These are phyloP conservation scores for Posidonia oceanica DNA, from an alignment of 116 monocot genomes.

Conservation along the genomic window DNA sequence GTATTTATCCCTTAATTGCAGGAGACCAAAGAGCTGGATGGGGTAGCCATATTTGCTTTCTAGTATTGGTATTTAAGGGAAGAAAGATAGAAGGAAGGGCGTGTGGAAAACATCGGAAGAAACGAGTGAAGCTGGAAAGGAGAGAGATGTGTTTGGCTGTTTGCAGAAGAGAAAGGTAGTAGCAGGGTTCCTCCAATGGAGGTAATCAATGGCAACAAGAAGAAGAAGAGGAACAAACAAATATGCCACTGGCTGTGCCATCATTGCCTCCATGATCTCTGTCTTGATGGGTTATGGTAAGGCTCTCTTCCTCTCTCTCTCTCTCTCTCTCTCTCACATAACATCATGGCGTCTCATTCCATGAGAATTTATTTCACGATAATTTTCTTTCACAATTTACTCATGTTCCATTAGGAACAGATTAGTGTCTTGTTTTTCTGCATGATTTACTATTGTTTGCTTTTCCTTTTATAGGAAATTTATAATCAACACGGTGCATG, in stretches of 20 bases:
- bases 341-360: too few species aligned
- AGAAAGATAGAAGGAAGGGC: background rate
- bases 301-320: background rate
- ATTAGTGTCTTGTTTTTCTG: too few species aligned
- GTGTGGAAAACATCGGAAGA: background rate
- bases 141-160: background rate
- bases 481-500: too few species aligned
- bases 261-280: conserved; percentile 20
- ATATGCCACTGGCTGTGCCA: conserved; percentile 12
- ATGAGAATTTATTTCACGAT: too few species aligned
- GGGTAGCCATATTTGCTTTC: too few species aligned
- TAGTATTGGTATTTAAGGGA: background rate
- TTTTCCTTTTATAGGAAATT: too few species aligned
- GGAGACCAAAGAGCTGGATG: too few species aligned
- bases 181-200: background rate
- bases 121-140: background rate
- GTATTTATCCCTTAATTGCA: too few species aligned
- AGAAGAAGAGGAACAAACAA: conserved; percentile 15
- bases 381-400: too few species aligned
- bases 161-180: too few species aligned
- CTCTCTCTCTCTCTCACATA: background rate
- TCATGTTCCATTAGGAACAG: too few species aligned
- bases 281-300: conserved; percentile 23
- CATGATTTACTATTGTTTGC: too few species aligned
- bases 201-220: background rate